phyloP scores from a whole-genome alignment of 2,329 filamentous ascomycete genomes.

The Colletotrichum lindemuthianum region DNA sequence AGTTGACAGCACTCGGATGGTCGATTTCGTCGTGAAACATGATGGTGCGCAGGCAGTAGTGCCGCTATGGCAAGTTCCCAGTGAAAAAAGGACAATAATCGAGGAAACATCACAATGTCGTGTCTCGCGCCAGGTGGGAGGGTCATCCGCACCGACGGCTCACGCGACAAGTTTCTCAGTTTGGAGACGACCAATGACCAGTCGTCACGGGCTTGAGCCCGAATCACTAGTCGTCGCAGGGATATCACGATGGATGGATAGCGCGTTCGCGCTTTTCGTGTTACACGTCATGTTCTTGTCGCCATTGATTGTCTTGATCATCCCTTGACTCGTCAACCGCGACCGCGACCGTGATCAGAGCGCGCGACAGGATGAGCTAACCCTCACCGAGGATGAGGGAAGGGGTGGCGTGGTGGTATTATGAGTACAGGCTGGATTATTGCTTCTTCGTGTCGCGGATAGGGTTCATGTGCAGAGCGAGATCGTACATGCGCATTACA shows the following conservation, averaged over 20 bases:
- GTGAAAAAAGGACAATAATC: too few relatives aligned
- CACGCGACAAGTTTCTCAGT: not conserved
- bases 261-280: not conserved
- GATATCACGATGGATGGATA: conserved; percentile 3
- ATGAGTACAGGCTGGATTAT: not conserved
- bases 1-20: conserved; percentile 6
- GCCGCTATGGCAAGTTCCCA: too few relatives aligned
- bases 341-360: not conserved
- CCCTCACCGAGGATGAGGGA: not conserved
- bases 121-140: not conserved
- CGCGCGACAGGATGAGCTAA: not conserved
- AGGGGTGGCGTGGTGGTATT: not conserved
- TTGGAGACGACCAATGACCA: not conserved
- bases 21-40: conserved; percentile 3
- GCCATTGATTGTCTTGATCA: conserved; percentile 21
- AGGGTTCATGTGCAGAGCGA: conserved; percentile 10
- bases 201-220: not conserved
- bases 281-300: not conserved
- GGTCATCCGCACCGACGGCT: not conserved
- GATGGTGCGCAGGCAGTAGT: not conserved
- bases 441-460: conserved; percentile 1
- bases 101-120: too few relatives aligned
- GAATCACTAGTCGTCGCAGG: not conserved
- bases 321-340: conserved; percentile 17
- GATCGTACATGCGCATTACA: not conserved